Base-by-base conservation (phyloP, 73 alveolate genomes). In the Paramecium sexaurelia region DNA sequence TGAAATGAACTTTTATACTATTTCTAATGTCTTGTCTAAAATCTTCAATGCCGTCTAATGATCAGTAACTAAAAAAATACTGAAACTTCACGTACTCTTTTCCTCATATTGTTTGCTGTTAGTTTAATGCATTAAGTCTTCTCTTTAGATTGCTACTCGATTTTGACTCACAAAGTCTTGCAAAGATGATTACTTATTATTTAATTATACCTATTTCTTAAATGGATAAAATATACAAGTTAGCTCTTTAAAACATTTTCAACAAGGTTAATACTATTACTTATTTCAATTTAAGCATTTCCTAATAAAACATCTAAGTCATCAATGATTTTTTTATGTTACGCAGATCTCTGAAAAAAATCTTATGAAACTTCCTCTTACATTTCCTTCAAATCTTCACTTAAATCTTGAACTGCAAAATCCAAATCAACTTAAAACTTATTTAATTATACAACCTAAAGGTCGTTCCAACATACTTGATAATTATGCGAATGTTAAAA, bases 261-360 rank as follows among this genome's bases (percentile, higher is more conserved):
- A 7, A 78, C 90, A 7, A 78, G 55, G 19, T 37, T 78, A 39
- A 39, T 78, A 24, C 90, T 78, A 17, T 78, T 41, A 9, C 43
- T 24, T 6, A 78, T 43, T 45, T 78, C 90, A n/a, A 78, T 78
- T 22, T 78, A 78, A 20, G 90, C 90, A 78, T 78, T 78, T 78
- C 90, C 90, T 32, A 78, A 19, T 13, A 22, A 36, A 7, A 22
- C 33, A 41, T 78, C 90, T 22, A 78, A 43, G 13, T 78, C 90
- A 43, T 78, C 90, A 41, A 78, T 45, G 1, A 78, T 78, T 78
- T 45, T 78, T 45, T 78, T 78, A 78, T 78, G 43, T 17, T 41
- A 41, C 19, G 90, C 75, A 10, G 39, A 20, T 78, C 90, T 78
- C 24, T 78, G 41, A 78, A 78, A 78, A 33, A 41, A 78, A 27